A percentile compares a stretch with the other conserved stretches of the same genome.
phyloP scores from a whole-genome alignment of 2,329 filamentous ascomycete genomes.

The Fonsecaea erecta region DNA sequence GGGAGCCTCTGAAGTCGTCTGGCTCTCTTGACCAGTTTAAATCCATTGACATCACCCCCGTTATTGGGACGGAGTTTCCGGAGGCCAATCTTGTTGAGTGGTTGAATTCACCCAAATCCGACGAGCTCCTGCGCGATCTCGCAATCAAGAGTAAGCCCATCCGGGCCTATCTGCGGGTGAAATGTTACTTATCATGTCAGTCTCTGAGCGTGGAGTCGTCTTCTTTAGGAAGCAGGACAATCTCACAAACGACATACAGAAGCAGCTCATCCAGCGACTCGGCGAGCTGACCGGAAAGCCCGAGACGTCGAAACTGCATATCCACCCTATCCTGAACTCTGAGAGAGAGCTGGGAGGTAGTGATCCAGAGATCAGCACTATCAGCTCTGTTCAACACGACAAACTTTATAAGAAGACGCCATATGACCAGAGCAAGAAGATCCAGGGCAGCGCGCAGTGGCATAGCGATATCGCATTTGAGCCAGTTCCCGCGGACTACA shows the following conservation, averaged over 20 bases:
- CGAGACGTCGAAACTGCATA: conserved; percentile 61
- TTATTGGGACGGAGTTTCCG: conserved; percentile 56
- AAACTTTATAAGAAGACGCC: conserved; percentile 50
- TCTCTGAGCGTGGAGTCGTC: conserved; percentile 58
- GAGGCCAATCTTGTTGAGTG: conserved; percentile 42
- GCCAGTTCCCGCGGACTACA: conserved; percentile 66
- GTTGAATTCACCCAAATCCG: conserved; percentile 66
- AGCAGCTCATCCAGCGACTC: conserved; percentile 65
- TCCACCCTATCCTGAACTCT: conserved; percentile 64
- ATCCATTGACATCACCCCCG: conserved; percentile 56
- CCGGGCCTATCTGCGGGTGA: conserved; percentile 12
- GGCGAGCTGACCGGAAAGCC: conserved; percentile 66
- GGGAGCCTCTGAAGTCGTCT: conserved; percentile 44
- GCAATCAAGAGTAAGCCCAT: conserved; percentile 64
- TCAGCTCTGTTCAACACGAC: conserved; percentile 62
- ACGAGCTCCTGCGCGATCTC: conserved; percentile 68
- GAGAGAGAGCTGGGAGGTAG: conserved; percentile 57
- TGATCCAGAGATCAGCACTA: conserved; percentile 68
- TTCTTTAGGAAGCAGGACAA: conserved; percentile 69
- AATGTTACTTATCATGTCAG: conserved; percentile 38
- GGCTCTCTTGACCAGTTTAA: conserved; percentile 51
- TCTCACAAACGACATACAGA: conserved; percentile 67
- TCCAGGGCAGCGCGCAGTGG: conserved; percentile 49
- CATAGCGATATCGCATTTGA: conserved; percentile 70
- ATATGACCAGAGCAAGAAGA: conserved; percentile 42